Evolutionary conservation across 257 asterid species (phyloP).

Genomic region (Petunia axillaris): DNA sequence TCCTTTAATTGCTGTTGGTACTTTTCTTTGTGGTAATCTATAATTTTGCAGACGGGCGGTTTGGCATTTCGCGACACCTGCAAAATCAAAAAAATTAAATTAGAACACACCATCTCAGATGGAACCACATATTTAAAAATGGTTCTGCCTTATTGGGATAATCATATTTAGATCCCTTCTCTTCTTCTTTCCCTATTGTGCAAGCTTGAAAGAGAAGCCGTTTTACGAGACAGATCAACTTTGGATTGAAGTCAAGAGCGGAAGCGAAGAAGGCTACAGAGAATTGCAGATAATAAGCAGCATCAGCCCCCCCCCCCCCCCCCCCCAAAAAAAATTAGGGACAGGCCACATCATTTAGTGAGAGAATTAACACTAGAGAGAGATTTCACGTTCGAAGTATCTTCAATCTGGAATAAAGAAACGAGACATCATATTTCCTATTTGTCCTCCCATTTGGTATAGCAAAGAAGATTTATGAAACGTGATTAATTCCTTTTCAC

Average conservation of each 20-base stretch:
- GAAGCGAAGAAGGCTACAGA: neutral
- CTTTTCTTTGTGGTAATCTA: slow-evolving; percentile 66
- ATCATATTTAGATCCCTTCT: neutral
- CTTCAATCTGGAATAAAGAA: neutral
- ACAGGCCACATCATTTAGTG: slow-evolving; percentile 5
- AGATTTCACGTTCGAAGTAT: neutral
- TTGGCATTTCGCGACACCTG: slow-evolving; percentile 65
- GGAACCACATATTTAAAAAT: slow-evolving; percentile 23
- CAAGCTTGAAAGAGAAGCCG: no score
- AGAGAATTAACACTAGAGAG: neutral
- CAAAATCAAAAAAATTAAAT: slow-evolving; percentile 31
- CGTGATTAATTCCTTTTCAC: neutral
- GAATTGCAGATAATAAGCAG: neutral
- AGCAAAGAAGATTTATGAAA: neutral
- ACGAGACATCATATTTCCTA: neutral
- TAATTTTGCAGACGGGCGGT: slow-evolving; percentile 88
- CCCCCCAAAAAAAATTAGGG: neutral
- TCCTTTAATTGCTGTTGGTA: slow-evolving; percentile 64
- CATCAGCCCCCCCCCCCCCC: neutral
- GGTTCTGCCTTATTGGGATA: neutral
- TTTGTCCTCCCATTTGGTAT: neutral
- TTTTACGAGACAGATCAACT: no score
- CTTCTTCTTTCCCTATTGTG: neutral
- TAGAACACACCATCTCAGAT: slow-evolving; percentile 23
- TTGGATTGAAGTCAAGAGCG: neutral